Conservation (phyloP, 192 early-diverging fungal species). For the Backusella parvicylindrica region DNA sequence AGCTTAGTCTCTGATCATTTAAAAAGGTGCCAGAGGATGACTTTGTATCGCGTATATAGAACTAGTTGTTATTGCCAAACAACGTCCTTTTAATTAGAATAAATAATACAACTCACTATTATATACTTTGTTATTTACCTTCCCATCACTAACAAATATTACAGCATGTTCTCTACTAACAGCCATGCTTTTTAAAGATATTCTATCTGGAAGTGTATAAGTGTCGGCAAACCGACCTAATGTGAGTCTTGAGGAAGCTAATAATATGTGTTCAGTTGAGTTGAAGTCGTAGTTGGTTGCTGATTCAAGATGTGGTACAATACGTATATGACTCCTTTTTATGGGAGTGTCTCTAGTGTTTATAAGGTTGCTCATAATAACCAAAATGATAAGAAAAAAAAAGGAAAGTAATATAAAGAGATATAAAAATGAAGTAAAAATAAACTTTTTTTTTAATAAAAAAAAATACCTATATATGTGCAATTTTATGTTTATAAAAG, state of each 20-base stretch:
- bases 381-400: background rate
- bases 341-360: background rate
- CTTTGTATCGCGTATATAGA: background rate
- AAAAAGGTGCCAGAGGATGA: background rate
- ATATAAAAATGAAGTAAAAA: background rate
- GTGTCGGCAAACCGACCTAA: background rate
- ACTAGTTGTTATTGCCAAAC: background rate
- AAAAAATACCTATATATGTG: background rate
- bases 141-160: background rate
- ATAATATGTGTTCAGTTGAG: background rate
- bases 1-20: background rate
- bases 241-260: background rate
- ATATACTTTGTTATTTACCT: background rate
- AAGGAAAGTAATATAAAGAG: background rate
- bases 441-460: background rate
- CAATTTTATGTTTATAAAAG: background rate
- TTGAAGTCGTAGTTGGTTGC: background rate
- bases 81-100: background rate
- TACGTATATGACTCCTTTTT: background rate
- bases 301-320: background rate
- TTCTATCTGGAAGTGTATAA: background rate
- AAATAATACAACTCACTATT: background rate
- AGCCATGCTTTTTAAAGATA: background rate
- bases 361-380: background rate
- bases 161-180: background rate